Conservation (phyloP, 2,329 filamentous ascomycete species). For the Tolypocladium nubicola region DNA sequence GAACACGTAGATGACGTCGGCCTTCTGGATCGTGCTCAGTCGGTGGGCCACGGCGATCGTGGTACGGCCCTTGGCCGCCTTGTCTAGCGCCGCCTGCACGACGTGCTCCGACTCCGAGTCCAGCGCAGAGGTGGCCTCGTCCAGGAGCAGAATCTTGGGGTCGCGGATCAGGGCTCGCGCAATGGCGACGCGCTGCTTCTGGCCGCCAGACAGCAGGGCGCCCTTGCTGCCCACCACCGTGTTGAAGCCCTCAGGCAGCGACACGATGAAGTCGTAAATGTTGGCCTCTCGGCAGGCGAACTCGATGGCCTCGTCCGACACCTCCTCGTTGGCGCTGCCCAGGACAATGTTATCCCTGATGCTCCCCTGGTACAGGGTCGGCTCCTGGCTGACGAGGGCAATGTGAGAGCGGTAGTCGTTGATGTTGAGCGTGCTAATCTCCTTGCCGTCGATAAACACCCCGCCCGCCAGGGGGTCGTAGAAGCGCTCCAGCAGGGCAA, state of each 20-base stretch:
- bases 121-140: slow-evolving; percentile 70
- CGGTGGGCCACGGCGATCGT: slow-evolving; percentile 93
- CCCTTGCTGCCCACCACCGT: slow-evolving; percentile 85
- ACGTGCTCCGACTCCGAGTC: slow-evolving; percentile 71
- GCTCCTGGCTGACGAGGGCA: slow-evolving; percentile 87
- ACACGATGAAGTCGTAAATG: slow-evolving; percentile 85
- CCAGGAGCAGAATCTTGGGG: slow-evolving; percentile 74
- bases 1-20: slow-evolving; percentile 94
- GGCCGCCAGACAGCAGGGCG: slow-evolving; percentile 73
- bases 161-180: slow-evolving; percentile 84
- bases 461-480: slow-evolving; percentile 79
- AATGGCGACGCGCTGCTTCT: slow-evolving; percentile 92
- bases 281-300: slow-evolving; percentile 82
- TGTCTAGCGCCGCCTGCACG: slow-evolving; percentile 71
- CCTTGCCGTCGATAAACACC: slow-evolving; percentile 71
- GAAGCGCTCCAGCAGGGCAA: slow-evolving; percentile 85
- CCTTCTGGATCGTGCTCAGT: slow-evolving; percentile 86
- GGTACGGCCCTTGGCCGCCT: slow-evolving; percentile 72
- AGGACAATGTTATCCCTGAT: slow-evolving; percentile 86
- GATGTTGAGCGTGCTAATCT: slow-evolving; percentile 72
- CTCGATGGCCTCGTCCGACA: slow-evolving; percentile 62
- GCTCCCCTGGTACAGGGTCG: slow-evolving; percentile 86
- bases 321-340: slow-evolving; percentile 54
- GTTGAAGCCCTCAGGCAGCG: slow-evolving; percentile 73
- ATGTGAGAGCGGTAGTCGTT: slow-evolving; percentile 77